Conservation (phyloP, 148 eudicot species). For the Silene uniflora region DNA sequence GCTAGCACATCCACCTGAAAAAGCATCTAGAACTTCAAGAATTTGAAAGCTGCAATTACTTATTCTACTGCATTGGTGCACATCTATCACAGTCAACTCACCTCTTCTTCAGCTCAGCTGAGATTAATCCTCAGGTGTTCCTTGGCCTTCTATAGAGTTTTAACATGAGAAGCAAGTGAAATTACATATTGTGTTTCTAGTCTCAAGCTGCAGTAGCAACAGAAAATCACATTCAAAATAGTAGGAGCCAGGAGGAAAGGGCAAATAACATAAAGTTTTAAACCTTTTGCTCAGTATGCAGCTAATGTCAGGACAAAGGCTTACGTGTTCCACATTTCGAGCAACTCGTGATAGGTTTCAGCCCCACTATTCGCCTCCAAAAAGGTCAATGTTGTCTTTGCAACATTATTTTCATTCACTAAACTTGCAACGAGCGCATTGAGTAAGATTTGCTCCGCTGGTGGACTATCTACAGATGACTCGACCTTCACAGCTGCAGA, state of each 20-base stretch:
- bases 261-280: too few species aligned
- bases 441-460: slow-evolving; percentile 47
- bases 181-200: slow-evolving; percentile 59
- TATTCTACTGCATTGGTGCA: not conserved
- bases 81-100: too few species aligned
- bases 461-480: slow-evolving; percentile 32
- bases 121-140: too few species aligned
- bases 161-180: slow-evolving; percentile 53
- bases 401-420: slow-evolving; percentile 48
- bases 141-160: too few species aligned
- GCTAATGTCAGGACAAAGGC: not conserved
- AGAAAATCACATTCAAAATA: not conserved
- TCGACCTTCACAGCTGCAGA: slow-evolving; percentile 44
- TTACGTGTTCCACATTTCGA: slow-evolving; percentile 55
- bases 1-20: slow-evolving; percentile 58
- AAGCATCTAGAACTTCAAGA: not conserved
- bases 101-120: too few species aligned
- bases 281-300: too few species aligned
- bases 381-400: slow-evolving; percentile 51
- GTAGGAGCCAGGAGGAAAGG: too few species aligned
- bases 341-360: slow-evolving; percentile 59
- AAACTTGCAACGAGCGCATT: slow-evolving; percentile 48
- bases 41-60: not conserved
- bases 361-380: slow-evolving; percentile 56
- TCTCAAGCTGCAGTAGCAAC: slow-evolving; percentile 44